A percentile compares a stretch with the other conserved stretches of the same genome.
phyloP scores from a whole-genome alignment of 1,284 basidiomycete genomes.

The Ustilago trichophora region DNA sequence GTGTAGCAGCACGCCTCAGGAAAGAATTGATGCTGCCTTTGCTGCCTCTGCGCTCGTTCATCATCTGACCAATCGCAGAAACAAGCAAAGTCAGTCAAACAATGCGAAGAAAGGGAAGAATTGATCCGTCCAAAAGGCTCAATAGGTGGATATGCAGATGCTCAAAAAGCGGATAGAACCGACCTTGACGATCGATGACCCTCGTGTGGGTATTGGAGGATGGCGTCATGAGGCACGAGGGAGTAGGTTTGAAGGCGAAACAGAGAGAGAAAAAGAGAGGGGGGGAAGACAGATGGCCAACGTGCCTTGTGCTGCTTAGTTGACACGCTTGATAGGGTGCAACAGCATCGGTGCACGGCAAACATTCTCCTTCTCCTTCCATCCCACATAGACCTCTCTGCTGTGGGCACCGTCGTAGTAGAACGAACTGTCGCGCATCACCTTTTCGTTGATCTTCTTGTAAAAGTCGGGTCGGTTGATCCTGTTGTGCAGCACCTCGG shows the following conservation, averaged over 20 bases:
- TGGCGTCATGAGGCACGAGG: constrained; percentile 7
- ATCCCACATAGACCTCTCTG: constrained; percentile 65
- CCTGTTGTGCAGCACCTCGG: constrained; percentile 58
- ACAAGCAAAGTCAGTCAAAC: neutral
- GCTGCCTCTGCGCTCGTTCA: neutral
- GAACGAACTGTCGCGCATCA: constrained; percentile 64
- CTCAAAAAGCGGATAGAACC: neutral
- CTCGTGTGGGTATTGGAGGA: constrained; percentile 33
- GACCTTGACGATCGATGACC: too few relatives aligned
- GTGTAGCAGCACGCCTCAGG: too few relatives aligned
- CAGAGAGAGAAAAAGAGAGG: neutral
- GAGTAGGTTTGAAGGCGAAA: too few relatives aligned
- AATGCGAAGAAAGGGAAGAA: constrained; percentile 6
- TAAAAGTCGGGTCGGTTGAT: constrained; percentile 66
- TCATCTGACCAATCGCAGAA: neutral
- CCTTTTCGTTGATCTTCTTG: constrained; percentile 65
- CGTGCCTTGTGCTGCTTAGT: too few relatives aligned
- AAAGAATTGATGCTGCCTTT: too few relatives aligned
- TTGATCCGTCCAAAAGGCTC: constrained; percentile 17
- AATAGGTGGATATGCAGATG: constrained; percentile 7
- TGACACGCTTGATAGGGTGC: constrained; percentile 65
- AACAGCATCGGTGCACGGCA: constrained; percentile 65
- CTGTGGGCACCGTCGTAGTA: constrained; percentile 65
- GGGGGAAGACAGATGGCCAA: too few relatives aligned
- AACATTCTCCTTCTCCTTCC: constrained; percentile 63